Conservation (phyloP, 176 grass and related monocot species). For the Carex cristatella region DNA sequence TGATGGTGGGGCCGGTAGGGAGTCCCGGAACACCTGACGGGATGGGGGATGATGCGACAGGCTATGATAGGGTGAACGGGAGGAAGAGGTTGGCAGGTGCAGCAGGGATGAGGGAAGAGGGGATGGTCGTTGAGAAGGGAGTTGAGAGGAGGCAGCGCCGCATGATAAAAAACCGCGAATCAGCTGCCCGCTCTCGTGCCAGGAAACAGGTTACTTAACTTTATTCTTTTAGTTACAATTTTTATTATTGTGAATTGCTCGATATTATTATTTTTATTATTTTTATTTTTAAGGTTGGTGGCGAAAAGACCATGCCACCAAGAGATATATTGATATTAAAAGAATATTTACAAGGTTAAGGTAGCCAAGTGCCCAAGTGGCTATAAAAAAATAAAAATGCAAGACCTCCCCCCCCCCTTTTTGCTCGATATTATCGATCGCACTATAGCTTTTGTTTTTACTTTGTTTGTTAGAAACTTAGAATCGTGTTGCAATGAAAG, state of each 20-base stretch:
- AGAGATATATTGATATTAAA: no score
- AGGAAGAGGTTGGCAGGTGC: slow-evolving; percentile 27
- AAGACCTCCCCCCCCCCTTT: no score
- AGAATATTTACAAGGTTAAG: no score
- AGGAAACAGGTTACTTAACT: slow-evolving; percentile 63
- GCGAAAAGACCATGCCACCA: no score
- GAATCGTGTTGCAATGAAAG: neutral
- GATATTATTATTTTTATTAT: neutral
- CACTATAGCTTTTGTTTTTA: neutral
- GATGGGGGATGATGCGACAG: slow-evolving; percentile 40
- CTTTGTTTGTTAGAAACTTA: neutral
- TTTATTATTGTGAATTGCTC: neutral
- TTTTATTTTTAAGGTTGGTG: no score
- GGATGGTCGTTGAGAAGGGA: slow-evolving; percentile 35
- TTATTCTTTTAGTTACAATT: neutral
- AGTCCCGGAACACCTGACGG: slow-evolving; percentile 4
- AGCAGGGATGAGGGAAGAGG: slow-evolving; percentile 18
- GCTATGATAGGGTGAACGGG: slow-evolving; percentile 33
- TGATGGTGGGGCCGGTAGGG: slow-evolving; percentile 25
- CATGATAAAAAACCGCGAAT: slow-evolving; percentile 97
- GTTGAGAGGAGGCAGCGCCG: slow-evolving; percentile 78
- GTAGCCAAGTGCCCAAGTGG: no score
- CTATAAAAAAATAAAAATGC: no score
- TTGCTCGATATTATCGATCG: neutral
- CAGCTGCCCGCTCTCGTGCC: slow-evolving; percentile 72